Conservation (phyloP, 305 asterid species). For the Fraxinus velutina region DNA sequence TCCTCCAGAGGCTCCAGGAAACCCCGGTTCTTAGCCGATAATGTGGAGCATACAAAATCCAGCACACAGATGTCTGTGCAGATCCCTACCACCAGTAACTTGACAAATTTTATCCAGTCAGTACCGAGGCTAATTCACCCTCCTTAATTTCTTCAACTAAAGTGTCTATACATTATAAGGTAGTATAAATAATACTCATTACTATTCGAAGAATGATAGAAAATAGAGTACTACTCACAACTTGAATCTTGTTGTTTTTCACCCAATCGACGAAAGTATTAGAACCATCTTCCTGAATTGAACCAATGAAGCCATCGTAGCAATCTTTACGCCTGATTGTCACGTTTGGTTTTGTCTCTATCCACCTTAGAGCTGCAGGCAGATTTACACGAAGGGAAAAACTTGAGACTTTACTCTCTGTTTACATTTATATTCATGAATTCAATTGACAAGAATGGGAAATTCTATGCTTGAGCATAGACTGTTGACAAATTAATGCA, state of each 20-base stretch:
- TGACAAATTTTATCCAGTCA: constrained; percentile 6
- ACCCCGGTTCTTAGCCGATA: constrained; percentile 61
- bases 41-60: constrained; percentile 62
- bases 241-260: constrained; percentile 44
- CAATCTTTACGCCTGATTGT: constrained; percentile 66
- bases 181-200: background rate
- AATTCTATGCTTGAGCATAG: background rate
- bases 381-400: background rate
- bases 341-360: constrained; percentile 56
- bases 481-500: background rate
- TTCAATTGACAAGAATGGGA: background rate
- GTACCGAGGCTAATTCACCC: background rate
- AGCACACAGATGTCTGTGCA: constrained; percentile 79
- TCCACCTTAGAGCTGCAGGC: constrained; percentile 58
- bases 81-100: constrained; percentile 60
- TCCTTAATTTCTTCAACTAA: background rate
- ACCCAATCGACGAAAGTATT: constrained; percentile 63
- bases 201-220: background rate
- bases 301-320: constrained; percentile 64
- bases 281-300: constrained; percentile 61
- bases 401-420: background rate
- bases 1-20: constrained; percentile 52
- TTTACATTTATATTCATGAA: background rate
- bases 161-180: background rate
- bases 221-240: constrained; percentile 28